phyloP scores from a whole-genome alignment of 306 rosid species.

The Citrullus colocynthis region DNA sequence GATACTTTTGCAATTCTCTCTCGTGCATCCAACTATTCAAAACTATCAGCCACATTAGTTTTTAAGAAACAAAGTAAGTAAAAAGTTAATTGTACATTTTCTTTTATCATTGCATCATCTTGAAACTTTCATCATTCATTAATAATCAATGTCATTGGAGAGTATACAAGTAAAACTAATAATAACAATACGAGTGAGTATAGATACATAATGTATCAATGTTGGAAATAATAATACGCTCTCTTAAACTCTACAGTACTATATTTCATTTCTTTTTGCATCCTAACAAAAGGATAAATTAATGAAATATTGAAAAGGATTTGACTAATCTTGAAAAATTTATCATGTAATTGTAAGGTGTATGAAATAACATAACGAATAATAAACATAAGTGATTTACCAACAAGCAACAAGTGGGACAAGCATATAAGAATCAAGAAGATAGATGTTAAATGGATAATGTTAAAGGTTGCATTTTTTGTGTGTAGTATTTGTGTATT shows the following conservation, averaged over 20 bases:
- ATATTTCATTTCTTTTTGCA: background rate
- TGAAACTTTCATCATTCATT: background rate
- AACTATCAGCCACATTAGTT: no score
- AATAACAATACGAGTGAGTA: no score
- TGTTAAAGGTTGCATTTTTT: background rate
- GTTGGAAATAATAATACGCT: no score
- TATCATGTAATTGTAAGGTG: background rate
- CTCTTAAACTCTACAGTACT: no score
- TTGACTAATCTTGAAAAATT: no score
- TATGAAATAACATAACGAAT: background rate
- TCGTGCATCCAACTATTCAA: no score
- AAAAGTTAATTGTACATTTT: background rate
- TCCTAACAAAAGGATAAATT: background rate
- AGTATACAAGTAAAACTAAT: background rate
- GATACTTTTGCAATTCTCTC: no score
- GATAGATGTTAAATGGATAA: constrained; percentile 1
- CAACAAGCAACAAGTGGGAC: background rate
- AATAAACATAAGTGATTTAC: background rate
- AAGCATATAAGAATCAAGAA: background rate
- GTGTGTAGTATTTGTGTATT: background rate
- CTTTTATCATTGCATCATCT: no score
- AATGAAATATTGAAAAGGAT: background rate
- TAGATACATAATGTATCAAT: no score
- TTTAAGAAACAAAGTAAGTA: background rate
- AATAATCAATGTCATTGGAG: no score